These are phyloP conservation scores for Tetrahymena elliotti DNA, from an alignment of 73 alveolate species.

Conservation along the genomic window DNA sequence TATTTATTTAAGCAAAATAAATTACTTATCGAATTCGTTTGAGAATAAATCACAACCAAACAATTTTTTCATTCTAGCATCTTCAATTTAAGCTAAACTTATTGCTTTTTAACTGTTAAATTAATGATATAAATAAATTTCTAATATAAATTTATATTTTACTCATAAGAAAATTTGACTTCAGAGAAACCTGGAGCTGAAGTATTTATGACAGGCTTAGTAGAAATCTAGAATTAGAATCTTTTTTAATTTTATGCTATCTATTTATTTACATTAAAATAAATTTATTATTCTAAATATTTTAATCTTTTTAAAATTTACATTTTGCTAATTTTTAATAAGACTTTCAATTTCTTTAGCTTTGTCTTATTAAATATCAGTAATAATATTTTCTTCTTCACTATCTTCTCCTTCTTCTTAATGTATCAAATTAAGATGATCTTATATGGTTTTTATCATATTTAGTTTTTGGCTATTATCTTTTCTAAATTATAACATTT, in stretches of 20 bases:
- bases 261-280: background rate
- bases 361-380: background rate
- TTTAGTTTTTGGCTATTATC: background rate
- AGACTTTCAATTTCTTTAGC: background rate
- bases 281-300: background rate
- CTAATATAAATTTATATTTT: background rate
- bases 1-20: background rate
- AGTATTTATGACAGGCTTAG: background rate
- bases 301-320: background rate
- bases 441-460: background rate
- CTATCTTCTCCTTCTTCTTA: background rate
- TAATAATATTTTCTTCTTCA: background rate
- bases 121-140: background rate
- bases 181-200: background rate
- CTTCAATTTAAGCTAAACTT: background rate
- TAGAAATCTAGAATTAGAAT: background rate
- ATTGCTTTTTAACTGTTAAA: background rate
- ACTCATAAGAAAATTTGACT: background rate
- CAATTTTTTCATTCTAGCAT: background rate
- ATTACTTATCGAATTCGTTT: background rate
- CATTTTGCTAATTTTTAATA: background rate
- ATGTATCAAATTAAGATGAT: background rate
- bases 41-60: background rate
- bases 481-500: background rate
- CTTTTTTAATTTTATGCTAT: background rate